These are phyloP conservation scores for Nothophoma quercina DNA, from an alignment of 2,329 filamentous ascomycete genomes.

Conservation along the genomic window DNA sequence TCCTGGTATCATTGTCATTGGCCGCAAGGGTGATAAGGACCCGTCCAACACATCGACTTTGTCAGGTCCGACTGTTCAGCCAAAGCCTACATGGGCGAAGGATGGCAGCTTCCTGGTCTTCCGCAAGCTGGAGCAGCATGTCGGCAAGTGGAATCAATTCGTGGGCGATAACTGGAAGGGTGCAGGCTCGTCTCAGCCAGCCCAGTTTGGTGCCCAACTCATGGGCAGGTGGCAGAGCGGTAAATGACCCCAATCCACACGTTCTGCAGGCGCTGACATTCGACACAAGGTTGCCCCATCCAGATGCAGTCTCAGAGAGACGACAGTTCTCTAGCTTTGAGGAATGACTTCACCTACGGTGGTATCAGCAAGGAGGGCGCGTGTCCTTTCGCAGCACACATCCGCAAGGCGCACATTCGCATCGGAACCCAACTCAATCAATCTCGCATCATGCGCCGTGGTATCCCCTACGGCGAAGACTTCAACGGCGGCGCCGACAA, in stretches of 20 bases:
- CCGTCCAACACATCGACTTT: background rate
- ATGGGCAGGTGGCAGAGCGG: constrained; percentile 18
- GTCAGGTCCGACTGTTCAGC: background rate
- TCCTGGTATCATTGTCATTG: constrained; percentile 13
- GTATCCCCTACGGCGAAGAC: constrained; percentile 17
- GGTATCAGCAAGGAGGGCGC: constrained; percentile 1
- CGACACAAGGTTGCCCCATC: constrained; percentile 8
- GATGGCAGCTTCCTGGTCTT: constrained; percentile 19
- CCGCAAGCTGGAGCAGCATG: constrained; percentile 18
- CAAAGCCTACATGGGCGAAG: constrained; percentile 15
- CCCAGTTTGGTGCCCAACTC: constrained; percentile 14
- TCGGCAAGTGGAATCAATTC: constrained; percentile 16
- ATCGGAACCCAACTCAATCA: background rate
- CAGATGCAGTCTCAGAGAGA: constrained; percentile 6
- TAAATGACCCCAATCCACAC: background rate
- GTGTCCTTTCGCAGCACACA: constrained; percentile 13
- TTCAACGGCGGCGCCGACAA: constrained; percentile 6
- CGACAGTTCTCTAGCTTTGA: constrained; percentile 1
- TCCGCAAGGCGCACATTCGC: constrained; percentile 16
- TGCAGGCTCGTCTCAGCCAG: constrained; percentile 6
- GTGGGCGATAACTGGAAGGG: constrained; percentile 5
- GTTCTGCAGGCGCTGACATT: background rate
- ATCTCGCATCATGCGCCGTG: constrained; percentile 15
- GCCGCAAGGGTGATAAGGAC: constrained; percentile 4
- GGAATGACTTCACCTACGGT: constrained; percentile 12